Base-by-base conservation (phyloP, 1,284 basidiomycete species). In the Marasmius sp. region DNA sequence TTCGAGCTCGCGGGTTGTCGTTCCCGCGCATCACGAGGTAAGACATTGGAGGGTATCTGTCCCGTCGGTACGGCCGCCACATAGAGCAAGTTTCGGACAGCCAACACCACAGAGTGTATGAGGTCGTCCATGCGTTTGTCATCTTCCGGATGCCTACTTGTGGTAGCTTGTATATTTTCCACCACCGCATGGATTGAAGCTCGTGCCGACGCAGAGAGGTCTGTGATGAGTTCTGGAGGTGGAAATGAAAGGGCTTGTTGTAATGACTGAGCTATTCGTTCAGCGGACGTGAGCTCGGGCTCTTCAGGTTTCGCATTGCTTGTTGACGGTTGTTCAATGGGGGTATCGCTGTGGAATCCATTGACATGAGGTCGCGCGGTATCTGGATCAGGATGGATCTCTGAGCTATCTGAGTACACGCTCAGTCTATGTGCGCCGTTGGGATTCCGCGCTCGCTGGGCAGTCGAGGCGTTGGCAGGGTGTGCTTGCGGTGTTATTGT, bases 371-470 rank as follows among this genome's bases (percentile, higher is more conserved):
- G 63, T 59, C 69, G 64, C 36, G 70, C 60, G 37, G 65, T 71
- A 41, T 72, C 66, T 51, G 74, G 65, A 62, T 84, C 82, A 34
- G 88, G 89, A 53, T 88, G 84, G 51, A 90, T 77, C 51, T 88
- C 89, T 12, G 90, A 92, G 69, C 88, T 88, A 65, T 94, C 91
- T 16, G 91, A 93, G 69, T 88, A 86, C 38, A 87, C 83, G 70
- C 91, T 91, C 50, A 82, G 74, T 57, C 82, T 81, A 45, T 81
- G 80, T 18, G 72, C 74, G 48, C 72, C 74, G 54, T 73, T 75
- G 37, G 76, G 65, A 69, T 76, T 56, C 68, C 62, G 58, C 65
- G 62, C 33, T 66, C 62, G 55, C 62, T 61, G 52, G 67, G 60
- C 56, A 70, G 65, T 54, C 66, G 58, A 49, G 66, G 57, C 4